Conservation (phyloP, 768 basidiomycete genomes). For the Boletellus sp. region DNA sequence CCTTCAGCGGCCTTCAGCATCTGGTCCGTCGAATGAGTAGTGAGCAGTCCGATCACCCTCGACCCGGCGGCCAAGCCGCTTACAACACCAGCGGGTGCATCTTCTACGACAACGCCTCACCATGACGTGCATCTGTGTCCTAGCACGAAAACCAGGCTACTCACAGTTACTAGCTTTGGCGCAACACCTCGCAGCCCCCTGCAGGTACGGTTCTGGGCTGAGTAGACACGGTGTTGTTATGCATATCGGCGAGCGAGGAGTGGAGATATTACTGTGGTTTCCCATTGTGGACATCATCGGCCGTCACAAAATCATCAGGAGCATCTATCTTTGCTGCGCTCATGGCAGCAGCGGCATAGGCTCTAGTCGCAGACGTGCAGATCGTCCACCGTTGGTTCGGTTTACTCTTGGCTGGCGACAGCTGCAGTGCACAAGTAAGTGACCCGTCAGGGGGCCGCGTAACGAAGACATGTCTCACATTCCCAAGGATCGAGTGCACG, state of each 20-base stretch:
- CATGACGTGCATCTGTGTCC: conserved; percentile 4
- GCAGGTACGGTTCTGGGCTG: conserved; percentile 87
- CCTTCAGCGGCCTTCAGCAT: conserved; percentile 61
- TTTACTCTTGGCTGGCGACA: conserved; percentile 23
- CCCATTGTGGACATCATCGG: conserved; percentile 79
- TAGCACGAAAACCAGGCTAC: conserved; percentile 1
- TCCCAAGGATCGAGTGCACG: conserved; percentile 52
- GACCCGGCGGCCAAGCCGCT: conserved; percentile 82
- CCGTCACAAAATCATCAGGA: conserved; percentile 72
- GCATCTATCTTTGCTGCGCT: conserved; percentile 59
- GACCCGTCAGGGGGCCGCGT: not conserved
- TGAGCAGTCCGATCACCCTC: conserved; percentile 79
- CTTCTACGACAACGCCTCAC: conserved; percentile 82
- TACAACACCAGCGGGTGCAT: conserved; percentile 81
- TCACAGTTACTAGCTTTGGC: conserved; percentile 44
- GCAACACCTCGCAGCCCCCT: conserved; percentile 71
- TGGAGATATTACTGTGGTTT: conserved; percentile 61
- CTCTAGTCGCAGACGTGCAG: conserved; percentile 79
- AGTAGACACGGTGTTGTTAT: not conserved
- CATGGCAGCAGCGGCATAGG: conserved; percentile 73
- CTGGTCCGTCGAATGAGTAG: conserved; percentile 69
- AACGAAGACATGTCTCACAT: conserved; percentile 35
- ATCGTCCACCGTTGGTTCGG: conserved; percentile 80
- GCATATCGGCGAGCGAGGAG: not conserved
- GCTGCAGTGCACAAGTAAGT: conserved; percentile 21